Conservation (phyloP, 768 basidiomycete genomes). For the Tulasnella sp. region DNA sequence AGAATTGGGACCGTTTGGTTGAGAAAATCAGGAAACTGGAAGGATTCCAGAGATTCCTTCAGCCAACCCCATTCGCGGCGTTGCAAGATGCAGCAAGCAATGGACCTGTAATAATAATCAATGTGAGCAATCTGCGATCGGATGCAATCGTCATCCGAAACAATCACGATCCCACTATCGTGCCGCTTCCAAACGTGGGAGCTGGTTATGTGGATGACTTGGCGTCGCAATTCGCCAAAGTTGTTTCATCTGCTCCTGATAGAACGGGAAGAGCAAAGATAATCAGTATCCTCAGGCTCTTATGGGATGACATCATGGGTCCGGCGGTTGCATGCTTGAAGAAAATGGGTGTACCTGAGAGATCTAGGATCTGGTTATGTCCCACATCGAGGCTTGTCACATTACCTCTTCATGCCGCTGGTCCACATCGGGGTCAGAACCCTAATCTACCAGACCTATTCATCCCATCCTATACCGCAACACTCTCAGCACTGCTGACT, state of each 20-base stretch:
- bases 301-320: neutral
- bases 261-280: neutral
- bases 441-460: slow-evolving; percentile 5
- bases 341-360: neutral
- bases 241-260: no score
- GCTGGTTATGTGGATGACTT: neutral
- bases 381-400: neutral
- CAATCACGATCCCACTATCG: neutral
- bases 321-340: neutral
- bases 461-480: slow-evolving; percentile 11
- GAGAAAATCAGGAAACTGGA: neutral
- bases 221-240: neutral
- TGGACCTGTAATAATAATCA: neutral
- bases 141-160: neutral
- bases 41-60: slow-evolving; percentile 5
- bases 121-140: neutral
- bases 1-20: neutral
- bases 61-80: neutral
- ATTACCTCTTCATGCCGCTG: slow-evolving; percentile 11
- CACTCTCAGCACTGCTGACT: slow-evolving; percentile 9
- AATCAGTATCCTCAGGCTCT: neutral
- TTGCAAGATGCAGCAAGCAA: neutral
- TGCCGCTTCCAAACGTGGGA: neutral
- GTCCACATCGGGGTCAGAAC: neutral
- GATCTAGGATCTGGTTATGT: slow-evolving; percentile 5